A percentile compares a stretch with the other conserved stretches of the same genome.
These are phyloP conservation scores for Russula ochroleuca DNA, from an alignment of 768 basidiomycete genomes.

Conservation along the genomic window DNA sequence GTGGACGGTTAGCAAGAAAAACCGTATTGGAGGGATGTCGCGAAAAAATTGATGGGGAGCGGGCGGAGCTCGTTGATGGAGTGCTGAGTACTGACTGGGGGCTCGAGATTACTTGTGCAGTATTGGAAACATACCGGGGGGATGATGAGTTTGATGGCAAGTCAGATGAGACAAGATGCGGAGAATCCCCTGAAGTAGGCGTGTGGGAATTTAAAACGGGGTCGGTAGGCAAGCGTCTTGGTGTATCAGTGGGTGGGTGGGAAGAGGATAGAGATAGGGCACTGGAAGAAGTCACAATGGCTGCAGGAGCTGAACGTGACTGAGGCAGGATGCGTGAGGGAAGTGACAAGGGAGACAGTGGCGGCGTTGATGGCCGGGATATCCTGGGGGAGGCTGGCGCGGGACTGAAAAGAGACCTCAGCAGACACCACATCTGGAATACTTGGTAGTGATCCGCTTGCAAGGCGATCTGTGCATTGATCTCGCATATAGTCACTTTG, in stretches of 20 bases:
- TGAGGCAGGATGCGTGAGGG: slow-evolving; percentile 34
- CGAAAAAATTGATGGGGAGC: slow-evolving; percentile 21
- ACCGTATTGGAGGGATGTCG: slow-evolving; percentile 24
- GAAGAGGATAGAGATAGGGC: slow-evolving; percentile 29
- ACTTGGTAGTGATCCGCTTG: slow-evolving; percentile 51
- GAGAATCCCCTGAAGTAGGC: slow-evolving; percentile 14
- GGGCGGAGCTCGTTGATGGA: slow-evolving; percentile 18
- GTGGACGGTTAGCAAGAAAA: slow-evolving; percentile 27
- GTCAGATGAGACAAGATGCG: slow-evolving; percentile 7
- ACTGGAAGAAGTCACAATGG: slow-evolving; percentile 34
- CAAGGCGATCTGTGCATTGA: slow-evolving; percentile 62
- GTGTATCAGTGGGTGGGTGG: slow-evolving; percentile 19
- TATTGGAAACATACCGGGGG: slow-evolving; percentile 18
- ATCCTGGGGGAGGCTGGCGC: slow-evolving; percentile 34
- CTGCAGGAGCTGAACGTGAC: slow-evolving; percentile 43
- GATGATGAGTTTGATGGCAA: slow-evolving; percentile 25
- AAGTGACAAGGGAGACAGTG: slow-evolving; percentile 29
- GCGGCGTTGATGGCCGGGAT: slow-evolving; percentile 30
- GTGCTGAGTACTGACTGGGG: slow-evolving; percentile 21
- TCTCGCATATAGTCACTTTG: slow-evolving; percentile 46
- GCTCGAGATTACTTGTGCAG: slow-evolving; percentile 16
- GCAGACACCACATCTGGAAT: slow-evolving; percentile 64
- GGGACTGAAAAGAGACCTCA: slow-evolving; percentile 52
- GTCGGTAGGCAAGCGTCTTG: slow-evolving; percentile 31
- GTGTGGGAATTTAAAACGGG: slow-evolving; percentile 27